Base-by-base conservation (phyloP, 805 yeast genomes). In the Kluyveromyces dobzhanskii region DNA sequence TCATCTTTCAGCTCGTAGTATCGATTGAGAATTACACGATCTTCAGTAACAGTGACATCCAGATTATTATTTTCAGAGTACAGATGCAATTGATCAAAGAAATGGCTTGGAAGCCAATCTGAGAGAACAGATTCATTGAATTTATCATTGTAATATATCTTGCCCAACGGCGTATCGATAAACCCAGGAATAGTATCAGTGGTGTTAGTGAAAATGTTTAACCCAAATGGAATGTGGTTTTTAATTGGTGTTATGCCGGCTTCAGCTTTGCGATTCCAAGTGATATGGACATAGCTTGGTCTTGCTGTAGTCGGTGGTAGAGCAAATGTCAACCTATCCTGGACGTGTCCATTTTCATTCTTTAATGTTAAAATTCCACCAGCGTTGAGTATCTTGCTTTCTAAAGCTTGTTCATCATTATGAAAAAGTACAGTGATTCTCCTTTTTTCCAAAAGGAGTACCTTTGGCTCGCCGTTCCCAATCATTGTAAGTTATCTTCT, bases 11-110 rank as follows among this genome's bases (percentile, higher is more conserved):
- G 17, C 7, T 37, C 30, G 18, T 40, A 44, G 41, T 53, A 54
- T 35, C 57, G 54, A 16, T 42, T 40, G 27, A 59, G 38, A n/a
- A 44, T 46, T 4, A 49, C 26, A 6, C 30, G 26, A 2, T 32
- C 35, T 11, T 35, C 29, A 3, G 32, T 30, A 9, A 47, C 25
- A 6, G 30, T 13, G 12, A 54, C 47, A 35, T 51, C 54, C 35
- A 50, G 49, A 3, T 44, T 38, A 17, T 35, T 32, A 14, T 40
- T 28, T 16, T 37, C 23, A 13, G 38, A 34, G 19, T 47, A 35
- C 14, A 28, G 9, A 12, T 31, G 6, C 2, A 48, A 23, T 9
- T 35, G 21, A 3, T 24, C 6, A 34, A 42, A 30, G 3, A 45
- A 17, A 3, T 36, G 32, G 3, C 25, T 7, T 7, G 39, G 37